Base-by-base conservation (phyloP, 208 protist genomes). In the Lotmaria passim region DNA sequence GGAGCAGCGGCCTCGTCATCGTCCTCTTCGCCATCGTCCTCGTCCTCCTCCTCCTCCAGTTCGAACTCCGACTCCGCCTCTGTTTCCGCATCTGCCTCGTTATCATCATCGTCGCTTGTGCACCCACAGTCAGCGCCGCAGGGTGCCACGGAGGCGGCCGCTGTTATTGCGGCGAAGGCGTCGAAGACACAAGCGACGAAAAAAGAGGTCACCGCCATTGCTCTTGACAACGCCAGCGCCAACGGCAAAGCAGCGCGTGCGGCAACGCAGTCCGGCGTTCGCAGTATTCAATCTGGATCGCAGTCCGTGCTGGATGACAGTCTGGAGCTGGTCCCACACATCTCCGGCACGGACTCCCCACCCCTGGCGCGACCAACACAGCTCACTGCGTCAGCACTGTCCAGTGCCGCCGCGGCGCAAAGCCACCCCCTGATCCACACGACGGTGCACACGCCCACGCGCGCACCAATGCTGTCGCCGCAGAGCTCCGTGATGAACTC, bases 361-460 rank as follows among this genome's bases (percentile, higher is more conserved):
- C 7, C 41, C 0, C 19, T 36, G 8, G 30, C 58, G 8, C 58
- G 43, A 10, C 41, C n/a, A 2, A 52, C 58, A 30, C 58, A 64
- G 43, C 31, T 64, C 5, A 30, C 43, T 1, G 31, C 41, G 10
- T 38, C 58, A 11, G 34, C 23, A 12, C 3, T 60, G 2, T 12
- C 26, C 26, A 14, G 26, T 11, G 11, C 60, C 19, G 7, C 10
- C 8, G 21, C 59, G 1, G 31, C 28, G 14, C 44, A 24, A 3
- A 26, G 8, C 17, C 41, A 39, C 12, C 41, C 59, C 31, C 44
- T 65, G 41, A 34, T 28, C 4, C 28, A 31, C 21, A 41, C 59
- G 44, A 65, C 60, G 34, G 60, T 56, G 46, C 60, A 55, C 34
- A 56, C 60, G 14, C 44, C 60, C 0, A 36, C 64, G 30, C 52